Base-by-base conservation (phyloP, 2,329 filamentous ascomycete genomes). In the Pleoardoris graminearum region DNA sequence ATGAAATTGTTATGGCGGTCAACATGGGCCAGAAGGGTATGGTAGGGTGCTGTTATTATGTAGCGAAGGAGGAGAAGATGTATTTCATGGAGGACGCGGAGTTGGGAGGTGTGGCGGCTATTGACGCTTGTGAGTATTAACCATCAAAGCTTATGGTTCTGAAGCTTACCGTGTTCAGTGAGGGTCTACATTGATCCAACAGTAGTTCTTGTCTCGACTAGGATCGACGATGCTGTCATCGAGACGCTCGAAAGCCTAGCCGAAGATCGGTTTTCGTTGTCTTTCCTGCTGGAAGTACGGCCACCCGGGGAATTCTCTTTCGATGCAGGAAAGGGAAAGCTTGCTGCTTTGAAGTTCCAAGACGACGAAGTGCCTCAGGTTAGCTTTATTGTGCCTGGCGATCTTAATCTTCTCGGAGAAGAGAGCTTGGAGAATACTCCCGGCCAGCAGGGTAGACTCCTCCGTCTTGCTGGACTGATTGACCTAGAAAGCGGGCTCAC, bases 11-110 rank as follows among this genome's bases (percentile, higher is more conserved):
- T 52, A 90, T 96, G 85, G 89, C 90, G 0, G 77, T 96, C 21
- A 86, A 95, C 53, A 79, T 93, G 69, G 85, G 82, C 56, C 82
- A 86, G n/a, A 81, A 83, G 25, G 85, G 83, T 0, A 85, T 82
- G 0, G 79, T 96, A 16, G 93, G 93, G 0, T 97, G 91, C 70
- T 87, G 90, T 39, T 96, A 93, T 67, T 96, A 93, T 67, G 78
- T 87, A 41, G 85, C 86, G 5, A 76, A 80, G 22, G 84, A 91
- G 33, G 86, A 89, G 63, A 84, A 80, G 30, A 73, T 97, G 3
- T 87, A 83, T 53, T 79, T 96, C 37, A 85, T 95, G 67, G 86
- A 93, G 67, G 92, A 97, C 60, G 80, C 90, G 8, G 79, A 83
- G 14, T 79, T 85, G 59, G 87, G 86, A 4, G 85, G 84, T n/a